phyloP scores from a whole-genome alignment of 2,329 filamentous ascomycete genomes.

The Nemania sp. region DNA sequence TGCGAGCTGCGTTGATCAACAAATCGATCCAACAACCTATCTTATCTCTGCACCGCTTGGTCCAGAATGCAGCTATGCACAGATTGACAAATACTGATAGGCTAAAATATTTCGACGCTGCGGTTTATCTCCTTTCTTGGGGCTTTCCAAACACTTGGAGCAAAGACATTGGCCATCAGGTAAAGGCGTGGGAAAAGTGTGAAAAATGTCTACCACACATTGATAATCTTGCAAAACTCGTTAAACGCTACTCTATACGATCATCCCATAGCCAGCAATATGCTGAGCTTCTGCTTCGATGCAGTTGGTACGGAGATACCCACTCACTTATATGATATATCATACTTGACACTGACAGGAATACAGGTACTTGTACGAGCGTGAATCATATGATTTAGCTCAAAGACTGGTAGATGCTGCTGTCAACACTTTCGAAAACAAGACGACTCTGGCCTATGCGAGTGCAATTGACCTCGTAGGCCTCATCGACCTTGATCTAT shows the following conservation, averaged over 20 bases:
- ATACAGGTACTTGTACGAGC: slow-evolving; percentile 43
- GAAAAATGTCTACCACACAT: slow-evolving; percentile 39
- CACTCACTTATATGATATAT: neutral
- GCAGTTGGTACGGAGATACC: slow-evolving; percentile 27
- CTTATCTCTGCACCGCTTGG: too few species aligned
- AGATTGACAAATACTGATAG: slow-evolving; percentile 17
- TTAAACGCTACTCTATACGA: slow-evolving; percentile 24
- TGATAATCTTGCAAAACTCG: slow-evolving; percentile 30
- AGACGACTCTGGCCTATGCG: slow-evolving; percentile 32
- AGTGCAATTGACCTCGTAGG: slow-evolving; percentile 39
- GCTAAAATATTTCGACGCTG: slow-evolving; percentile 30
- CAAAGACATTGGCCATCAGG: slow-evolving; percentile 35
- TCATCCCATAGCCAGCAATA: slow-evolving; percentile 23
- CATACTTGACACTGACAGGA: too few species aligned
- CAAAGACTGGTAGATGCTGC: slow-evolving; percentile 31
- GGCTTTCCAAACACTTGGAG: slow-evolving; percentile 35
- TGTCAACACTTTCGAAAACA: slow-evolving; percentile 32
- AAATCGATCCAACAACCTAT: too few species aligned
- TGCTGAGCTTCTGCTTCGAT: slow-evolving; percentile 34
- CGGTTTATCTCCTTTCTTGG: slow-evolving; percentile 30
- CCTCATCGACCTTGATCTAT: slow-evolving; percentile 39
- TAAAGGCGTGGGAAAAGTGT: slow-evolving; percentile 34
- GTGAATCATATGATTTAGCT: slow-evolving; percentile 36
- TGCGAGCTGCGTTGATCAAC: too few species aligned
- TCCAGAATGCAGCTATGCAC: slow-evolving; percentile 29